Evolutionary conservation across 768 basidiomycete species (phyloP).

Genomic region (Lactarius psammicola): DNA sequence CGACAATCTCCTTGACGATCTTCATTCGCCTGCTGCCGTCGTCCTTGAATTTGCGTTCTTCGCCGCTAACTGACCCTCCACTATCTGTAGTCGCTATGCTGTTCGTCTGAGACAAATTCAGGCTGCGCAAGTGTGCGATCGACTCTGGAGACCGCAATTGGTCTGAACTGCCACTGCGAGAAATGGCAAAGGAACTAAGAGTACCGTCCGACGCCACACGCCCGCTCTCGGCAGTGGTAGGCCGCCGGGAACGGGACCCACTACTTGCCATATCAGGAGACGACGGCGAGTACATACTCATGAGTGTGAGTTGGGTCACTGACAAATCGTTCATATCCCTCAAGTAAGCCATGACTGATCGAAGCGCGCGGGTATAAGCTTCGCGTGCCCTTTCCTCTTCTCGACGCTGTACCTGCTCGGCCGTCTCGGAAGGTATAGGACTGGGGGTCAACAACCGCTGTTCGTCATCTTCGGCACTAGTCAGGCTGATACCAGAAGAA

Average conservation of each 20-base stretch:
- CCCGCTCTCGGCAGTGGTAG: constrained; percentile 60
- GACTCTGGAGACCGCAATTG: constrained; percentile 67
- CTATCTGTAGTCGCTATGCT: constrained; percentile 79
- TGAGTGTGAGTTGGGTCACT: constrained; percentile 54
- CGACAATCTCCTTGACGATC: constrained; percentile 87
- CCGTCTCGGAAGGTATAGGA: constrained; percentile 40
- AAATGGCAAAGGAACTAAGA: constrained; percentile 40
- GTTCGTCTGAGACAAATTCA: constrained; percentile 58
- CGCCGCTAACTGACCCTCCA: constrained; percentile 52
- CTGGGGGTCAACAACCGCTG: constrained; percentile 40
- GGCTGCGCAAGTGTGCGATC: constrained; percentile 59
- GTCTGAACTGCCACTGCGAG: constrained; percentile 43
- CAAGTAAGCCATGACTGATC: constrained; percentile 93
- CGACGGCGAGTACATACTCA: constrained; percentile 58
- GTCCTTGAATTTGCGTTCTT: constrained; percentile 89
- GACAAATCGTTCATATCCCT: constrained; percentile 93
- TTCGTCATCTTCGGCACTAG: constrained; percentile 38
- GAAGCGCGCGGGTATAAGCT: constrained; percentile 74
- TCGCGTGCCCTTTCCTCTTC: constrained; percentile 74
- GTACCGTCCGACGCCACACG: constrained; percentile 51
- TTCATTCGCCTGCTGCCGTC: constrained; percentile 82
- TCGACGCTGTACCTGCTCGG: constrained; percentile 53
- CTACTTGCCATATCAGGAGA: constrained; percentile 42
- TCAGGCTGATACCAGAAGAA: constrained; percentile 49
- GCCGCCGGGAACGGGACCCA: constrained; percentile 55